These are phyloP conservation scores for Podaxis sp. DNA, from an alignment of 768 basidiomycete species.

Conservation along the genomic window DNA sequence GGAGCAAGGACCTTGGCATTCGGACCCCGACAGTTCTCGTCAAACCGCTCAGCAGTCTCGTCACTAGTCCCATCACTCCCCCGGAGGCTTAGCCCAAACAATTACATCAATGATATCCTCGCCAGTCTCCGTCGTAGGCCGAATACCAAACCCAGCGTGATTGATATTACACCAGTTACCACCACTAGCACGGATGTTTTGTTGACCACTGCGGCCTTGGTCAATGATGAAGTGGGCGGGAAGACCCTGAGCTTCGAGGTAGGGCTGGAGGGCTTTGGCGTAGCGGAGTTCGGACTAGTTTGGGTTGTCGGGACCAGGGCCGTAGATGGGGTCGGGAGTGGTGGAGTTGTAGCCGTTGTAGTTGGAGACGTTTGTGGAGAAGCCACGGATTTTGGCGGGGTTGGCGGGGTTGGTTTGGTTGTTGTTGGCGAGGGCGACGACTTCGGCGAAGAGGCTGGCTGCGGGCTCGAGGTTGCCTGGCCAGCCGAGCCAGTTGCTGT, in stretches of 20 bases:
- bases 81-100: constrained; percentile 42
- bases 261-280: constrained; percentile 26
- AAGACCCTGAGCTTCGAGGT: constrained; percentile 27
- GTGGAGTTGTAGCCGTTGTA: constrained; percentile 30
- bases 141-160: constrained; percentile 23
- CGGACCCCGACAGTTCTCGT: constrained; percentile 24
- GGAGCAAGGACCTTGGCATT: constrained; percentile 30
- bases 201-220: constrained; percentile 31
- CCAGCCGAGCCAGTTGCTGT: constrained; percentile 35
- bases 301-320: constrained; percentile 22
- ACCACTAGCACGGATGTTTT: constrained; percentile 21
- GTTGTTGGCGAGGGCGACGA: constrained; percentile 25
- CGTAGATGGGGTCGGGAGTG: constrained; percentile 22
- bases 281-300: constrained; percentile 31
- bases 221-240: constrained; percentile 36
- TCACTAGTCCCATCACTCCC: constrained; percentile 39
- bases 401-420: constrained; percentile 18
- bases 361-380: constrained; percentile 32
- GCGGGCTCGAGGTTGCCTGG: constrained; percentile 28
- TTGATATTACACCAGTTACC: constrained; percentile 33
- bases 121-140: constrained; percentile 26
- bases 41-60: constrained; percentile 28
- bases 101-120: constrained; percentile 34
- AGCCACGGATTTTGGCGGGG: constrained; percentile 27
- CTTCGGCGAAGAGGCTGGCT: constrained; percentile 27